Percentiles rank a stretch among this genome's conserved stretches.
phyloP scores from a whole-genome alignment of 768 basidiomycete genomes.

The Mycena belliarum region DNA sequence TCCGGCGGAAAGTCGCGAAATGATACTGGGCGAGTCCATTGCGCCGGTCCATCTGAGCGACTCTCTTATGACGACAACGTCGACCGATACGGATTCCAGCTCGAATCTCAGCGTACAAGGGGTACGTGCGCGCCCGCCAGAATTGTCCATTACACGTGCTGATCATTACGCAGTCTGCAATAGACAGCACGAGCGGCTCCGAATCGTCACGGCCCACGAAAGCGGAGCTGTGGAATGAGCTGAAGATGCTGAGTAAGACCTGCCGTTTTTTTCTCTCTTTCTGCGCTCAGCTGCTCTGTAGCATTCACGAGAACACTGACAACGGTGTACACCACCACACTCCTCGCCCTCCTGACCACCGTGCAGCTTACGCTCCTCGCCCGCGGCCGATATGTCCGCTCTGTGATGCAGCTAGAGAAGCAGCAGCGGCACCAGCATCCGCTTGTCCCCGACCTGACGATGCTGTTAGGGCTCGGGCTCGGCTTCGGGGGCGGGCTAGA shows the following conservation, averaged over 20 bases:
- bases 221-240: slow-evolving; percentile 87
- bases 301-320: slow-evolving; percentile 89
- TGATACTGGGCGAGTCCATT: slow-evolving; percentile 21
- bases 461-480: slow-evolving; percentile 33
- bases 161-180: slow-evolving; percentile 6
- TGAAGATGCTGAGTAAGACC: slow-evolving; percentile 79
- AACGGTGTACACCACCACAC: slow-evolving; percentile 80
- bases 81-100: slow-evolving; percentile 21
- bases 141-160: background rate
- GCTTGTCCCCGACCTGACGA: slow-evolving; percentile 42
- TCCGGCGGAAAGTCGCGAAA: slow-evolving; percentile 17
- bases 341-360: slow-evolving; percentile 83
- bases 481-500: slow-evolving; percentile 30
- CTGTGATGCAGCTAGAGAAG: slow-evolving; percentile 59
- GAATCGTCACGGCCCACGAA: slow-evolving; percentile 47
- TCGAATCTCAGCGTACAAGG: slow-evolving; percentile 18
- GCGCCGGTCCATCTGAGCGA: slow-evolving; percentile 20
- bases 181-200: slow-evolving; percentile 30
- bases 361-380: slow-evolving; percentile 87
- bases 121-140: background rate
- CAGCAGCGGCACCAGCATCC: slow-evolving; percentile 56
- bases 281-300: slow-evolving; percentile 29
- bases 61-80: slow-evolving; percentile 20
- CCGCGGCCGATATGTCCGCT: slow-evolving; percentile 74
- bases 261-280: background rate